These are phyloP conservation scores for Fomitopsis betulina DNA, from an alignment of 1,284 basidiomycete genomes.

Conservation along the genomic window DNA sequence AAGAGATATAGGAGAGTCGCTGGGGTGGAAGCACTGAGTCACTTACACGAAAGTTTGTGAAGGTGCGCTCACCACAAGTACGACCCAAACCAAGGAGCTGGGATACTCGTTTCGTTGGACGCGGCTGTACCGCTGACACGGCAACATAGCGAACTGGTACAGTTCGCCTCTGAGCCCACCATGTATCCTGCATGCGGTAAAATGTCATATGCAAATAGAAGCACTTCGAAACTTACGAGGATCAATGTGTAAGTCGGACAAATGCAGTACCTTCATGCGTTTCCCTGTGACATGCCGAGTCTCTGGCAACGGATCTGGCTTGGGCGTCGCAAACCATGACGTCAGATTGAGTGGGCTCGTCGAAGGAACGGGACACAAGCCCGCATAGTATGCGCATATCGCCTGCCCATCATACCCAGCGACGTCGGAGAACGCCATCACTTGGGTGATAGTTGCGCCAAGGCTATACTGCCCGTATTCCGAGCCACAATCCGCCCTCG, in stretches of 20 bases:
- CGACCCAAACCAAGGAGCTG: conserved; percentile 65
- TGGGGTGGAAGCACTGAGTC: conserved; percentile 20
- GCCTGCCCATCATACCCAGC: conserved; percentile 63
- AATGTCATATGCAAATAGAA: neutral
- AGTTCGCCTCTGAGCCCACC: conserved; percentile 72
- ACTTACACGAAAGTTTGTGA: neutral
- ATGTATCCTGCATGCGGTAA: conserved; percentile 47
- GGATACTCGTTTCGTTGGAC: conserved; percentile 43
- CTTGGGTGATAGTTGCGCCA: conserved; percentile 62
- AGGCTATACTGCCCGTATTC: conserved; percentile 43
- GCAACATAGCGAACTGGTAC: conserved; percentile 67
- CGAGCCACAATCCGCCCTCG: conserved; percentile 47
- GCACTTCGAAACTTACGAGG: conserved; percentile 41
- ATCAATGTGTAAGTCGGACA: conserved; percentile 79
- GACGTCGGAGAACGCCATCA: conserved; percentile 60
- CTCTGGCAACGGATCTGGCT: conserved; percentile 57
- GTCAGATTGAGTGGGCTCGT: conserved; percentile 49
- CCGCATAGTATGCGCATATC: conserved; percentile 51
- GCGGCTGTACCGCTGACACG: conserved; percentile 48
- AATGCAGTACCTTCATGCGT: conserved; percentile 68
- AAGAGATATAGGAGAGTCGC: conserved; percentile 69
- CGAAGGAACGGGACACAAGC: conserved; percentile 45
- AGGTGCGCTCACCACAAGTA: conserved; percentile 45
- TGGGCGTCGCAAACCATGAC: conserved; percentile 61
- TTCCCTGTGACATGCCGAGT: conserved; percentile 55